Evolutionary conservation across 179 eudicot genomes (phyloP).

Genomic region (Pouteria campechiana): DNA sequence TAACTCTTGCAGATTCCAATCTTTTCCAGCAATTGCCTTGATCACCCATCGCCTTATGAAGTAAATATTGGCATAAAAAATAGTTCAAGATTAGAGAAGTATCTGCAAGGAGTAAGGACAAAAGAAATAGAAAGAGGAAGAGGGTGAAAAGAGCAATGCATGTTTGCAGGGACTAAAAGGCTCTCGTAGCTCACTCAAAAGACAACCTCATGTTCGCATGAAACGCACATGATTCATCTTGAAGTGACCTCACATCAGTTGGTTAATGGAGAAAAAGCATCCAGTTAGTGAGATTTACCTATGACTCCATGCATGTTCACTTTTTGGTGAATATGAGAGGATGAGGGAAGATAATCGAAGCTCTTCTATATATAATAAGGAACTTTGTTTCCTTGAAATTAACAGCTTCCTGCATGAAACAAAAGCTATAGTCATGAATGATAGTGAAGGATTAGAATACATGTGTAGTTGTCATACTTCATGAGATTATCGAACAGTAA

Average conservation of each 20-base stretch:
- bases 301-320: constrained; percentile 85
- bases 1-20: constrained; percentile 46
- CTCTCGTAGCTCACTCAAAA: background rate
- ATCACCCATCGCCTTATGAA: constrained; percentile 95
- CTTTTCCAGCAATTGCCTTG: constrained; percentile 47
- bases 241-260: background rate
- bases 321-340: constrained; percentile 84
- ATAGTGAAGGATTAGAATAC: too few relatives aligned
- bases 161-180: background rate
- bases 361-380: constrained; percentile 36
- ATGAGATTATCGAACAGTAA: too few relatives aligned
- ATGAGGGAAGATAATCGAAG: constrained; percentile 47
- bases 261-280: background rate
- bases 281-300: constrained; percentile 27
- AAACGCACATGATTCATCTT: background rate
- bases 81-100: too few relatives aligned
- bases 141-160: background rate
- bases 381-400: constrained; percentile 29
- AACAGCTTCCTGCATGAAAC: constrained; percentile 46
- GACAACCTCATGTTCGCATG: background rate
- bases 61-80: constrained; percentile 11
- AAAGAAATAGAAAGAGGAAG: background rate
- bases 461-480: too few relatives aligned
- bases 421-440: too few relatives aligned
- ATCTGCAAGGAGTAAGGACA: background rate